phyloP scores from a whole-genome alignment of 148 eudicot genomes.

The Mesembryanthemum crystallinum region DNA sequence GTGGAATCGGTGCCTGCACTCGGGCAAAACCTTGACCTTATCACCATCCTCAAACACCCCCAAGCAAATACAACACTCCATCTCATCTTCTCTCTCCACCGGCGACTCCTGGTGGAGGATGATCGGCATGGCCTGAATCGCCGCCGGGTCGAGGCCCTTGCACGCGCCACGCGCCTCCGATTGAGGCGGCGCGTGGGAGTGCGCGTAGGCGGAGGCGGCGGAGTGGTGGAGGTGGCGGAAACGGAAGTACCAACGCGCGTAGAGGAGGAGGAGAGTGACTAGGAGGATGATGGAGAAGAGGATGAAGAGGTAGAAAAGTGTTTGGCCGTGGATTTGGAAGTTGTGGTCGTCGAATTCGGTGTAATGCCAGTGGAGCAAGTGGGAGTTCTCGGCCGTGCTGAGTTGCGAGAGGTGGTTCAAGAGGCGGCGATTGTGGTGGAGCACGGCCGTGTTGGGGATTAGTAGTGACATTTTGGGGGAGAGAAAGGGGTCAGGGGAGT shows the following conservation, averaged over 20 bases:
- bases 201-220: constrained; percentile 9
- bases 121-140: constrained; percentile 46
- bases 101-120: constrained; percentile 30
- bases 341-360: constrained; percentile 54
- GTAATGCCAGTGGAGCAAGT: constrained; percentile 67
- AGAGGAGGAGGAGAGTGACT: constrained; percentile 46
- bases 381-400: constrained; percentile 26
- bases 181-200: constrained; percentile 14
- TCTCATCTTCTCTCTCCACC: constrained; percentile 25
- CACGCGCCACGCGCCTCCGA: constrained; percentile 14
- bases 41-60: constrained; percentile 66
- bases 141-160: constrained; percentile 39
- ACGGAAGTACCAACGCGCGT: constrained; percentile 67
- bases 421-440: constrained; percentile 16
- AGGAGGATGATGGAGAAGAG: constrained; percentile 57
- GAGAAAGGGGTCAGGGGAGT: not conserved
- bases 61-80: constrained; percentile 72
- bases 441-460: not conserved
- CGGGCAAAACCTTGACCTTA: constrained; percentile 59
- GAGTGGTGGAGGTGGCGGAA: constrained; percentile 28
- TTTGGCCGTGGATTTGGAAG: constrained; percentile 70
- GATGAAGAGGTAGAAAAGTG: constrained; percentile 60
- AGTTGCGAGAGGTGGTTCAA: constrained; percentile 31
- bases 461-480: too few species aligned
- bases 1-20: constrained; percentile 59